Evolutionary conservation across 116 monocot genomes (phyloP), one percentile per base, ranked within the genome.

Genomic region (Papilionanthe hybrid): DNA sequence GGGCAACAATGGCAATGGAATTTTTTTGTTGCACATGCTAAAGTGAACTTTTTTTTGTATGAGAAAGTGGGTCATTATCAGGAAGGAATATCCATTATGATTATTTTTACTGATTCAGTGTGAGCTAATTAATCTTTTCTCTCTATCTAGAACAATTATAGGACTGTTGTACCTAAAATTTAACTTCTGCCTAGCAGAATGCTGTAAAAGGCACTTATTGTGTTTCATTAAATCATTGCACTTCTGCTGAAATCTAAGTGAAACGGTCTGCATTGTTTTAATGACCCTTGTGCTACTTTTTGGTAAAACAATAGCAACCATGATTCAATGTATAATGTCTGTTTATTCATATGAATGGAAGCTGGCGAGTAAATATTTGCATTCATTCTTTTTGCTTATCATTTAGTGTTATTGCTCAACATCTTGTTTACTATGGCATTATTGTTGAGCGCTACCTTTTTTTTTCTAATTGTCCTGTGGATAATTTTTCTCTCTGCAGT

Each of bases 401-500:
- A 45, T 45, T 45, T 45, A 7, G 45, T 53, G 13, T 50, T 13
- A 53, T 53, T 53, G 12, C 15, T 69, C 53, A 53, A 53, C 60
- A 23, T 60, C 65, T 65, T 65, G 65, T 23, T 65, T 65, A 65
- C 8, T 25, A 65, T 65, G 65, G 25, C 6, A 65, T 60, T 23
- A 48, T 11, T 42, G 5, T 18, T 72, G 72, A 27, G 4, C 15
- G 68, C 0, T 13, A 32, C 73, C n/a, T 22, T 43, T 19, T 2
- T 27, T 75, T 25, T 49, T 47, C 49, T 49, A 48, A 75, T 10
- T 25, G 19, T 28, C 18, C 5, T 13, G 55, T 77, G 42, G 19
- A 58, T 57, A 27, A 42, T 66, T 37, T 30, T 75, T 67, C 42
- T 85, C 60, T 25, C 6, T 90, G 82, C 84, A 98, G 98, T 77